Conservation (phyloP, 2,329 filamentous ascomycete species). For the Penicillium digitatum region DNA sequence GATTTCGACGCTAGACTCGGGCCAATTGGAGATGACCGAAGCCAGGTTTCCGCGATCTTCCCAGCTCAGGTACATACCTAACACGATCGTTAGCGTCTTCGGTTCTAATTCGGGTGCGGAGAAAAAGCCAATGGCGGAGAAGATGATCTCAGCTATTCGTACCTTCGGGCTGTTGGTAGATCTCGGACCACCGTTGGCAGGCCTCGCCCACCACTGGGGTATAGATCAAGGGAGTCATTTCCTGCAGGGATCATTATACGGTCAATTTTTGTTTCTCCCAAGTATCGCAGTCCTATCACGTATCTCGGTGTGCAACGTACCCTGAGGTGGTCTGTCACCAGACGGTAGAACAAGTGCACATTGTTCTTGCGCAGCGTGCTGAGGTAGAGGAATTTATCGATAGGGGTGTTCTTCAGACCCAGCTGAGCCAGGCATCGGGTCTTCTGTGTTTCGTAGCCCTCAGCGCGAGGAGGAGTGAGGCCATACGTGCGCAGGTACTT, state of each 20-base stretch:
- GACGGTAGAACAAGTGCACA: constrained; percentile 51
- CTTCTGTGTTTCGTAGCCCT: constrained; percentile 49
- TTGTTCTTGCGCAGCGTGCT: constrained; percentile 50
- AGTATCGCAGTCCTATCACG: constrained; percentile 3
- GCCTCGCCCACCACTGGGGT: constrained; percentile 73
- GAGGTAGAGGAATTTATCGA: constrained; percentile 51
- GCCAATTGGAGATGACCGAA: constrained; percentile 90
- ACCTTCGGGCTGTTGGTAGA: constrained; percentile 93
- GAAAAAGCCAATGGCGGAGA: constrained; percentile 1
- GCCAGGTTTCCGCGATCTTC: constrained; percentile 87
- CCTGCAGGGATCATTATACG: constrained; percentile 28
- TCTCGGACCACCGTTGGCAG: constrained; percentile 90
- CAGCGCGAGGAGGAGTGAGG: constrained; percentile 48
- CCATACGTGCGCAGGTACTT: constrained; percentile 52
- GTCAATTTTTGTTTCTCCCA: constrained; percentile 13
- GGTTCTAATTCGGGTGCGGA: constrained; percentile 22
- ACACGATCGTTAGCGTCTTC: constrained; percentile 20
- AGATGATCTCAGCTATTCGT: constrained; percentile 12
- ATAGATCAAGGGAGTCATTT: constrained; percentile 50
- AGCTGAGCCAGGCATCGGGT: constrained; percentile 48
- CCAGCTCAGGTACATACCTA: constrained; percentile 85
- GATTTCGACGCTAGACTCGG: constrained; percentile 82
- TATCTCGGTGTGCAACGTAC: constrained; percentile 26
- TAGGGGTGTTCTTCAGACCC: constrained; percentile 45
- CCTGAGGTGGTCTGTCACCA: constrained; percentile 47